These are phyloP conservation scores for Lentinula sp. DNA, from an alignment of 768 basidiomycete genomes.

Conservation along the genomic window DNA sequence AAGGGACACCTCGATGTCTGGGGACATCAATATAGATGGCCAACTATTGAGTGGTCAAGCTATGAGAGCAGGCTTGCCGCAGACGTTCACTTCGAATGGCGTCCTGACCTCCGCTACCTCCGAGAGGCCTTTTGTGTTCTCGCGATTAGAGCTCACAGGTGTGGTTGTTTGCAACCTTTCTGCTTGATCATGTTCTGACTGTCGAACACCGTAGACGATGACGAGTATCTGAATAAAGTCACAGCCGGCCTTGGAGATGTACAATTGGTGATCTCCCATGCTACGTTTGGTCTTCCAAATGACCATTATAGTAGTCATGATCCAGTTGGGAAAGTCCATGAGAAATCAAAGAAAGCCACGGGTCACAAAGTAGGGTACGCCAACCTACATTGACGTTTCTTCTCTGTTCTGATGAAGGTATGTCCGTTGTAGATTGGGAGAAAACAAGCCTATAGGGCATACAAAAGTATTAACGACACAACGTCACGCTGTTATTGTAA, in stretches of 20 bases:
- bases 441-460: background rate
- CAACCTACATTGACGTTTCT: background rate
- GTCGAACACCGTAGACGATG: background rate
- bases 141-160: background rate
- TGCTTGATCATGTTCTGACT: background rate
- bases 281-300: background rate
- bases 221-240: background rate
- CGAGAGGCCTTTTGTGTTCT: background rate
- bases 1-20: background rate
- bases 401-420: background rate
- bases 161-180: background rate
- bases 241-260: background rate
- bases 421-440: background rate
- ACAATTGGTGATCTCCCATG: background rate
- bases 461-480: too few relatives aligned
- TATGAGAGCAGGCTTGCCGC: background rate
- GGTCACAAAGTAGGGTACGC: constrained; percentile 1
- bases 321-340: background rate
- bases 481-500: background rate
- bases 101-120: background rate
- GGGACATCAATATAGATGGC: background rate
- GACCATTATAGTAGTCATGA: background rate
- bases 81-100: background rate
- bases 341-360: background rate
- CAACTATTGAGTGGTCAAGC: background rate